A percentile compares a stretch with the other conserved stretches of the same genome.
phyloP scores from a whole-genome alignment of 345 rosid genomes.

The Sisymbrium altissimum region DNA sequence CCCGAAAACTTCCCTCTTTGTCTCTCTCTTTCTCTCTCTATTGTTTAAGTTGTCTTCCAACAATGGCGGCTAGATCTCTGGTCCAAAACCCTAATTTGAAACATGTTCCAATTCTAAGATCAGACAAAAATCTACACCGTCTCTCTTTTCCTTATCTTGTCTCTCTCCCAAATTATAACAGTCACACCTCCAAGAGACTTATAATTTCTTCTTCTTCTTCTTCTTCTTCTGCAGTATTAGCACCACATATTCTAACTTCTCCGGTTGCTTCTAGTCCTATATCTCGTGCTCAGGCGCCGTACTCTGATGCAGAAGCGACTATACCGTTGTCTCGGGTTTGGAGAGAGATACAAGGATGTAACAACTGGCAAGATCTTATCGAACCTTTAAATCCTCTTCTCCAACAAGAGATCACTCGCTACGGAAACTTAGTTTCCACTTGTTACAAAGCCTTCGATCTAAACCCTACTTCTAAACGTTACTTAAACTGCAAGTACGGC shows the following conservation, averaged over 20 bases:
- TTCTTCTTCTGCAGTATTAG: background rate
- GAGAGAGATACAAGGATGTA: conserved; percentile 74
- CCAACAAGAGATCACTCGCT: conserved; percentile 67
- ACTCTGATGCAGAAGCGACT: background rate
- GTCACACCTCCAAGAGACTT: background rate
- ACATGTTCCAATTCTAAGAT: conserved; percentile 9
- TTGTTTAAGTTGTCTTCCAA: background rate
- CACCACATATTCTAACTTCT: conserved; percentile 1
- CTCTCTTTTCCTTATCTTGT: background rate
- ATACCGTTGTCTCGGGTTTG: conserved; percentile 40
- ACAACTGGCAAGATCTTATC: conserved; percentile 69
- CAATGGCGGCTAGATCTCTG: conserved; percentile 41
- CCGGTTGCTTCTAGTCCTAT: conserved; percentile 4
- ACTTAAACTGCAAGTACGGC: conserved; percentile 74
- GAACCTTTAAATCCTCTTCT: conserved; percentile 82
- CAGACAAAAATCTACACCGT: conserved; percentile 2
- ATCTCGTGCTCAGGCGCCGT: background rate
- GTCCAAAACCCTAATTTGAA: conserved; percentile 34
- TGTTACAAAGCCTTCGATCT: conserved; percentile 77
- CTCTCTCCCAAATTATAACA: background rate
- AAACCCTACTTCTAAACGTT: conserved; percentile 58
- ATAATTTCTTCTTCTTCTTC: conserved; percentile 11
- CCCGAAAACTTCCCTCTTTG: too few relatives aligned
- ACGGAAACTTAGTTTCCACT: conserved; percentile 60
- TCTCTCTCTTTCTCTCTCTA: background rate